Conservation (phyloP, 176 grass and related monocot genomes). For the Carex cristatella region DNA sequence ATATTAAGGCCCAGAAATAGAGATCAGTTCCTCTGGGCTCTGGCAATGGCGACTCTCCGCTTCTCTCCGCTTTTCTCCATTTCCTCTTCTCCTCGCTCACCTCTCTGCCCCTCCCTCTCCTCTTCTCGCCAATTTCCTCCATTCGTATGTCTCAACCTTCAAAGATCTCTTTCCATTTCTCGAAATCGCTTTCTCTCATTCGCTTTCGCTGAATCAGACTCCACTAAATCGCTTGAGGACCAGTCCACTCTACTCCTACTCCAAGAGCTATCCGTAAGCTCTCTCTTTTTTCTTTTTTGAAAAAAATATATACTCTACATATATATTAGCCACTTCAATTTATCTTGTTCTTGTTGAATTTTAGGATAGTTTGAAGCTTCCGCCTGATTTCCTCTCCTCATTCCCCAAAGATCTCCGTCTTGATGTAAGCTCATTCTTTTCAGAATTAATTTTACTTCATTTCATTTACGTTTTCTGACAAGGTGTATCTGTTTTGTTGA, state of each 20-base stretch:
- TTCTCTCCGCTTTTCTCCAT: conserved; percentile 20
- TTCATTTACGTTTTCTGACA: background rate
- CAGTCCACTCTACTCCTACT: conserved; percentile 40
- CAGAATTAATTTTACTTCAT: background rate
- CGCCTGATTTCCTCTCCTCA: conserved; percentile 54
- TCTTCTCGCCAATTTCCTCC: background rate
- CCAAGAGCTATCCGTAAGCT: conserved; percentile 50
- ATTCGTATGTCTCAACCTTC: background rate
- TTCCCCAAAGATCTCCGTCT: conserved; percentile 68
- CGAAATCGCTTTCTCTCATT: conserved; percentile 21
- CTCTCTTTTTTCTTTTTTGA: background rate
- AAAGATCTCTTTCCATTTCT: background rate
- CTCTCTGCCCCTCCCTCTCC: background rate
- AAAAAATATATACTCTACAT: no score
- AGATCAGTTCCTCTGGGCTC: background rate
- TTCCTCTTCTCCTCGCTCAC: conserved; percentile 19
- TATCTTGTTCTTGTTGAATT: background rate
- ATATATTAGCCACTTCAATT: background rate
- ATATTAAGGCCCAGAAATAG: background rate
- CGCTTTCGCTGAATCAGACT: conserved; percentile 44
- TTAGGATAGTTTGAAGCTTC: conserved; percentile 52
- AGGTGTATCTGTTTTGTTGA: background rate
- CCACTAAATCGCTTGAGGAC: conserved; percentile 33
- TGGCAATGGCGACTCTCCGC: conserved; percentile 48
- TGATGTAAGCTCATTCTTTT: conserved; percentile 28